phyloP scores from a whole-genome alignment of 352 stramenopile genomes.

The Phytopythium ostracodes region DNA sequence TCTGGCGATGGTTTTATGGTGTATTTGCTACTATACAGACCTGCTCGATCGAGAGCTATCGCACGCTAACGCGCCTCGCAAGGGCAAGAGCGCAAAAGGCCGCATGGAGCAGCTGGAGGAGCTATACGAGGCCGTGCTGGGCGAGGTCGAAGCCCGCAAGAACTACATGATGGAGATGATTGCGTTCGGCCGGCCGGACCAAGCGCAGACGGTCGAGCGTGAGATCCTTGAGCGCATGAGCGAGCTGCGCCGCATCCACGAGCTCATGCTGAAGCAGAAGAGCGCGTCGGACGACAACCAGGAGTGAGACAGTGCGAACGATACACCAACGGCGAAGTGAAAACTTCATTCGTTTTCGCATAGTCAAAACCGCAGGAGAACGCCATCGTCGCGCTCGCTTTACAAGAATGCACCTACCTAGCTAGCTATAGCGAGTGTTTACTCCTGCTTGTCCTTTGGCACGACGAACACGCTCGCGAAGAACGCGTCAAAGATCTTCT shows the following conservation, averaged over 20 bases:
- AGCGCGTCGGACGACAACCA: constrained; percentile 16
- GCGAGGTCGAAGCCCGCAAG: constrained; percentile 63
- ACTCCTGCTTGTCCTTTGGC: constrained; percentile 36
- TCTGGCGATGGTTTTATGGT: neutral
- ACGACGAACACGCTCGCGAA: constrained; percentile 78
- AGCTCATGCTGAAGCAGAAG: constrained; percentile 52
- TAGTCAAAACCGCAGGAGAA: neutral
- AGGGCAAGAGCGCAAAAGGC: constrained; percentile 29
- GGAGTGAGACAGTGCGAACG: neutral
- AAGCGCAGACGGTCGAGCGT: constrained; percentile 40
- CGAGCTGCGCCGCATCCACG: constrained; percentile 60
- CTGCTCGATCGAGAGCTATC: constrained; percentile 57
- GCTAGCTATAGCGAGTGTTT: constrained; percentile 4
- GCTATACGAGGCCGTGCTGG: constrained; percentile 53
- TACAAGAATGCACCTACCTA: neutral
- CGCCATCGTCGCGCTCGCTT: neutral
- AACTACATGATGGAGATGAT: constrained; percentile 67
- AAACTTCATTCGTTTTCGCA: neutral
- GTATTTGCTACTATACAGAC: constrained; percentile 21
- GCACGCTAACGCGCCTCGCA: constrained; percentile 41
- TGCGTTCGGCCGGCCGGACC: constrained; percentile 36
- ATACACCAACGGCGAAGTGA: neutral
- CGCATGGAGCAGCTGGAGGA: constrained; percentile 55
- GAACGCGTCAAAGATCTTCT: constrained; percentile 73
- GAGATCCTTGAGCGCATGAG: constrained; percentile 61